These are phyloP conservation scores for Inga oerstediana DNA, from an alignment of 306 rosid species.

Conservation along the genomic window DNA sequence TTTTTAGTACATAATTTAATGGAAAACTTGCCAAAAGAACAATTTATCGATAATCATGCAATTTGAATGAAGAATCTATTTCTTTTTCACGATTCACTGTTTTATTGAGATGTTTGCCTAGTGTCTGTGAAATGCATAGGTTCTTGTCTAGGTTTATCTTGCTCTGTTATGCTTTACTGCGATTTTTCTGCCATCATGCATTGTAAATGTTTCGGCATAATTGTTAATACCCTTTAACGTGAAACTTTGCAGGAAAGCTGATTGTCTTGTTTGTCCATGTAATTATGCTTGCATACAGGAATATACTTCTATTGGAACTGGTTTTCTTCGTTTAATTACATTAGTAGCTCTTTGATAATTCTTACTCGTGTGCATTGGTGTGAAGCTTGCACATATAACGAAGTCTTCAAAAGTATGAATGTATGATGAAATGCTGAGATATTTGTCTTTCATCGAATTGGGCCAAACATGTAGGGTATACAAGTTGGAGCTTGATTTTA, in stretches of 20 bases:
- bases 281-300: not conserved
- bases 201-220: conserved; percentile 2
- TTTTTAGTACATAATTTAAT: conserved; percentile 6
- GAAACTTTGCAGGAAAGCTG: not conserved
- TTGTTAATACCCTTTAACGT: not conserved
- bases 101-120: conserved; percentile 22
- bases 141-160: conserved; percentile 18
- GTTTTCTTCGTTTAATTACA: conserved; percentile 2
- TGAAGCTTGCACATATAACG: conserved; percentile 1
- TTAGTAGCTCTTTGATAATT: conserved; percentile 11
- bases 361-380: conserved; percentile 11
- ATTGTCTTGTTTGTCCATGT: conserved; percentile 2
- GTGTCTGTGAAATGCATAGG: conserved; percentile 9
- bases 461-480: not conserved
- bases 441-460: conserved; percentile 8
- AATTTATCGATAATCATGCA: conserved; percentile 20
- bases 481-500: not conserved
- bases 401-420: not conserved
- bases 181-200: conserved; percentile 9
- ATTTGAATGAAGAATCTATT: conserved; percentile 22
- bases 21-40: conserved; percentile 6
- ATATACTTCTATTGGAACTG: not conserved
- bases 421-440: not conserved
- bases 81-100: conserved; percentile 12
- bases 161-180: conserved; percentile 4